Evolutionary conservation across 2,329 filamentous ascomycete species (phyloP), one percentile per base, ranked within the genome.

Genomic region (Penicillium verrucosum): DNA sequence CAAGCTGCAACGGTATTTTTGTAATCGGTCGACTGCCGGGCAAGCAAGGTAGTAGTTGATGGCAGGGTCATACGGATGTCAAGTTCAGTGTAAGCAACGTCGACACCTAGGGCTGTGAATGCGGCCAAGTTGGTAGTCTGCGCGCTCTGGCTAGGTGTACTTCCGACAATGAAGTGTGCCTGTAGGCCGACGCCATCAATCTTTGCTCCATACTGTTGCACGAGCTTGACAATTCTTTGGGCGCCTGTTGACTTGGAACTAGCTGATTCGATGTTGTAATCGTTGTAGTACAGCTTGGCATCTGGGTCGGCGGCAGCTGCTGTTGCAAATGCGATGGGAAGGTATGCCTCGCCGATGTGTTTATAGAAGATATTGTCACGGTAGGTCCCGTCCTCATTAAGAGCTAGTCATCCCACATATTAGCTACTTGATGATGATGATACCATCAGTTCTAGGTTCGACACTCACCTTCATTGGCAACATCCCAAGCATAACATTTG

Each of bases 271-370:
- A 78, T 75, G 65, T 74, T 77, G 54, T 76, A 77, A 49, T 80
- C 72, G 63, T 78, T 78, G 61, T 76, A 76, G 65, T 76, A 78
- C 45, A 80, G 72, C 48, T 79, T 77, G 16, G 68, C 71, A 23
- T 65, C 59, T 3, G 88, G 85, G 70, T 90, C 88, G 27, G 86
- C 87, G 10, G 79, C 79, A 4, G 71, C 70, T 18, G 76, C 76
- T 2, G 77, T 73, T 18, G 72, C 75, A 59, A 78, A 80, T 0
- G 78, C 78, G 21, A 80, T 78, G 21, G 75, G 76, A 14, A 80
- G 66, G 59, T 74, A 80, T 5, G 74, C 74, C 42, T 74, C 71
- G 45, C 78, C 78, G 48, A 80, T 79, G 40, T 68, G 73, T 42
- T 72, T 56, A 58, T 73, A 75, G 65, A 74, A 80, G 42, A 80